phyloP scores from a whole-genome alignment of 139 green algal genomes.

The Mesotaenium endlicherianum region DNA sequence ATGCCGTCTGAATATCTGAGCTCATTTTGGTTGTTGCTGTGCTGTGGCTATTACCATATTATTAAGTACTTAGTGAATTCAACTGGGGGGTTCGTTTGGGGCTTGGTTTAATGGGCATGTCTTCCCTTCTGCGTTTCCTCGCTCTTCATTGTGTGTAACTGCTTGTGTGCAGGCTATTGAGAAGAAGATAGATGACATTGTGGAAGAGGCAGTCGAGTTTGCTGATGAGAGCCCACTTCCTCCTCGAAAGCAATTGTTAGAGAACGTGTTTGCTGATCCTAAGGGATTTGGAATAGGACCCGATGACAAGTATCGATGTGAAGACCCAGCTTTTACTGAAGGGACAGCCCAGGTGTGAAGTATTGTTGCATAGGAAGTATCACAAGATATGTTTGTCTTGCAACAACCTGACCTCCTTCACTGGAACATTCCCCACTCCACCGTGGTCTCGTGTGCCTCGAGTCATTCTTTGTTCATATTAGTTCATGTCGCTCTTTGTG shows the following conservation, averaged over 20 bases:
- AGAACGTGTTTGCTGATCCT: constrained; percentile 97
- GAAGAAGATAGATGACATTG: constrained; percentile 60
- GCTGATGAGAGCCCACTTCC: constrained; percentile 88
- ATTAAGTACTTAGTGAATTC: not conserved
- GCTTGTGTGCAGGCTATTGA: constrained; percentile 41
- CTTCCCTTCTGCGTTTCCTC: not conserved
- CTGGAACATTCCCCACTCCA: no score
- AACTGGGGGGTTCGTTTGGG: not conserved
- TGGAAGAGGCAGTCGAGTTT: constrained; percentile 91
- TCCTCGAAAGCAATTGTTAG: constrained; percentile 72
- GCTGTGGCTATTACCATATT: not conserved
- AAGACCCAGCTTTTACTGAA: constrained; percentile 43
- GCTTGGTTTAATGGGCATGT: not conserved
- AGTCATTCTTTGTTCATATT: no score
- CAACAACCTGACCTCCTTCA: no score
- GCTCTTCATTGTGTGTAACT: not conserved
- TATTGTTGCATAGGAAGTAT: no score
- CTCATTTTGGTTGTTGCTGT: not conserved
- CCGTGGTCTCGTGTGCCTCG: no score
- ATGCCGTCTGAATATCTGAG: not conserved
- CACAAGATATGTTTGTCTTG: no score
- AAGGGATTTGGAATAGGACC: constrained; percentile 57
- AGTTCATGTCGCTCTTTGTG: no score
- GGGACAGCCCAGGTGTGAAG: constrained; percentile 37
- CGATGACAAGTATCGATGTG: constrained; percentile 51